Conservation (phyloP, 306 rosid genomes). For the Canavalia ensiformis region DNA sequence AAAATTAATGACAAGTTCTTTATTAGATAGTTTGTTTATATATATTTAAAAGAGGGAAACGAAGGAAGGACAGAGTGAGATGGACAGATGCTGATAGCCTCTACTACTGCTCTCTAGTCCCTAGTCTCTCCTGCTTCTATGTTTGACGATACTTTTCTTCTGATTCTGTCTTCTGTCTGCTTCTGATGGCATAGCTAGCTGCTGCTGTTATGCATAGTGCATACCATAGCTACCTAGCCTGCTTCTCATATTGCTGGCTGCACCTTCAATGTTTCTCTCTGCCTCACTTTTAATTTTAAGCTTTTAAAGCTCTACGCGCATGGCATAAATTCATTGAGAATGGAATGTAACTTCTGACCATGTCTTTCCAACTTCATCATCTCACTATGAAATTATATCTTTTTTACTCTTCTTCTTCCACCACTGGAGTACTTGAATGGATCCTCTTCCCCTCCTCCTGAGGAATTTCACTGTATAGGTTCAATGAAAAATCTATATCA, state of each 20-base stretch:
- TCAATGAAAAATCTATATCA: too few relatives aligned
- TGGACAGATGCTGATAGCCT: not conserved
- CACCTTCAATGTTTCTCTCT: slow-evolving; percentile 37
- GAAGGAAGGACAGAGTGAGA: slow-evolving; percentile 38
- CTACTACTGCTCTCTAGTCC: slow-evolving; percentile 52
- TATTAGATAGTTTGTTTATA: not conserved
- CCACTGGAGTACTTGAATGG: too few relatives aligned
- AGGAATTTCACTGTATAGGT: too few relatives aligned
- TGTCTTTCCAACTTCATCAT: not conserved
- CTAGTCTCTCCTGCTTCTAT: slow-evolving; percentile 61
- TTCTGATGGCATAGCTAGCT: slow-evolving; percentile 37
- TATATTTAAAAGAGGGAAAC: not conserved
- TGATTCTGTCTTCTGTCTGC: slow-evolving; percentile 41
- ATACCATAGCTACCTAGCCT: slow-evolving; percentile 13
- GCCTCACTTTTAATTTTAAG: not conserved
- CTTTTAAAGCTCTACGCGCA: slow-evolving; percentile 18
- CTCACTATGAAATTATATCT: not conserved
- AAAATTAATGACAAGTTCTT: not conserved
- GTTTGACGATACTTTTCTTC: slow-evolving; percentile 37
- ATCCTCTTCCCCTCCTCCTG: too few relatives aligned
- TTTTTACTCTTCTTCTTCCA: not conserved
- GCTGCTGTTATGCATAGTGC: not conserved
- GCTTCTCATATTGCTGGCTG: slow-evolving; percentile 33
- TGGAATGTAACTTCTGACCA: slow-evolving; percentile 27
- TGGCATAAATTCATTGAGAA: slow-evolving; percentile 21